phyloP scores from a whole-genome alignment of 148 eudicot genomes.

The Rhododendron simsii region DNA sequence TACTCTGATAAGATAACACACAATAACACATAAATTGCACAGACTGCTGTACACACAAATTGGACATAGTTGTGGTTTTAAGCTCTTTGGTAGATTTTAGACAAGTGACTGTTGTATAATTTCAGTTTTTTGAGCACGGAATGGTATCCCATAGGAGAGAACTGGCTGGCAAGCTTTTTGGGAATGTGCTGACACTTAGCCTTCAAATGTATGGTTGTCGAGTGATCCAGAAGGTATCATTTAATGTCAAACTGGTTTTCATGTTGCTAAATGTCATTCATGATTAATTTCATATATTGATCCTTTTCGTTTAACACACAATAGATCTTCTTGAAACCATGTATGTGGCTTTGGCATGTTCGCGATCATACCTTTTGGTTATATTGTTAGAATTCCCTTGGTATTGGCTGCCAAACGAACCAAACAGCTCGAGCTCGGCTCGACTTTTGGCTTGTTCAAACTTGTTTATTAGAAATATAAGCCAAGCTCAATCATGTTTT shows the following conservation, averaged over 20 bases:
- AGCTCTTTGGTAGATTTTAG: background rate
- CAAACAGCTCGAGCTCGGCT: no score
- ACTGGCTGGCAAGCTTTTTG: slow-evolving; percentile 68
- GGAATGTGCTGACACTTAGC: slow-evolving; percentile 78
- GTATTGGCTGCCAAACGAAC: background rate
- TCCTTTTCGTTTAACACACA: background rate
- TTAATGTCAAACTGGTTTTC: background rate
- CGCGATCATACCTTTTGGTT: background rate
- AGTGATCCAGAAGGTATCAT: slow-evolving; percentile 86
- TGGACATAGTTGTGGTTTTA: background rate
- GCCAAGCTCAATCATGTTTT: no score
- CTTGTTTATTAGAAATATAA: no score
- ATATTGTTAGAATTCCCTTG: background rate
- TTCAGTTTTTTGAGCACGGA: slow-evolving; percentile 93
- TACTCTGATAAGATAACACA: background rate
- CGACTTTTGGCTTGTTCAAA: no score
- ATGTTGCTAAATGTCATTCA: background rate
- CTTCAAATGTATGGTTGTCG: slow-evolving; percentile 99
- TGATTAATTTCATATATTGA: background rate
- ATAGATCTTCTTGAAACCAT: background rate
- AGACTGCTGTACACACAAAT: background rate
- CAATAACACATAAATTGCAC: no score
- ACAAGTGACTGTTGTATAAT: background rate
- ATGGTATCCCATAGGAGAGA: slow-evolving; percentile 62
- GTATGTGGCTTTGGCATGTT: background rate